Evolutionary conservation across 805 yeast species (phyloP).

Genomic region (Isabelozyma gotoi): DNA sequence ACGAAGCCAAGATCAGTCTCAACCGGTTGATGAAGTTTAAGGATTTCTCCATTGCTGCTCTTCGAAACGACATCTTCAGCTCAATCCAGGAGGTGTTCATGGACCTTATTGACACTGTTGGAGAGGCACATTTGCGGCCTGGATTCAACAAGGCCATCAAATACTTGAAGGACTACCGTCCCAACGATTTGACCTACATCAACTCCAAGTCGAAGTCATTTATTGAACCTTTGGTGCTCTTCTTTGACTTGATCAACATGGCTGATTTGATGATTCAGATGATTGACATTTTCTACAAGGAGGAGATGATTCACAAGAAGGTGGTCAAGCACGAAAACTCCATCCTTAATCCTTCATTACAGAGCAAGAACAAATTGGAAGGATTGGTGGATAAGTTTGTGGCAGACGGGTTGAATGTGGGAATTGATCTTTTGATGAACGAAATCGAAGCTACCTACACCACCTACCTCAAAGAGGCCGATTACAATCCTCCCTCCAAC

Average conservation of each 20-base stretch:
- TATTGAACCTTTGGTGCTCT: constrained; percentile 83
- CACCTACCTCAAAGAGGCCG: constrained; percentile 56
- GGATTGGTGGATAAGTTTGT: constrained; percentile 80
- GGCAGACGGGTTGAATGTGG: constrained; percentile 90
- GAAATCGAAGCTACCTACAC: constrained; percentile 68
- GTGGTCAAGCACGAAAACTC: constrained; percentile 72
- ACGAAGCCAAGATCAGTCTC: constrained; percentile 63
- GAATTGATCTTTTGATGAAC: constrained; percentile 82
- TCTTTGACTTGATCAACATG: constrained; percentile 86
- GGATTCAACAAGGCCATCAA: constrained; percentile 83
- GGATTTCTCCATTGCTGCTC: constrained; percentile 31
- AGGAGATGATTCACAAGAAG: constrained; percentile 62
- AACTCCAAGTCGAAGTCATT: constrained; percentile 29
- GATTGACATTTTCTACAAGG: constrained; percentile 86
- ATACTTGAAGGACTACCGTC: constrained; percentile 70
- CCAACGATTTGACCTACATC: constrained; percentile 38
- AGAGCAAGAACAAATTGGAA: constrained; percentile 79
- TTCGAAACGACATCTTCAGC: constrained; percentile 31
- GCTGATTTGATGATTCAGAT: constrained; percentile 93
- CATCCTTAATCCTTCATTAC: constrained; percentile 73
- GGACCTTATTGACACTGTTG: constrained; percentile 59
- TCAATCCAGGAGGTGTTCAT: constrained; percentile 65
- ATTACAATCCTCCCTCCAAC: constrained; percentile 52
- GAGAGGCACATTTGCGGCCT: constrained; percentile 71
- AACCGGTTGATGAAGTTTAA: constrained; percentile 50